A percentile compares a stretch with the other conserved stretches of the same genome.
phyloP scores from a whole-genome alignment of 169 alveolate genomes.

The Plasmodium cynomolgi region DNA sequence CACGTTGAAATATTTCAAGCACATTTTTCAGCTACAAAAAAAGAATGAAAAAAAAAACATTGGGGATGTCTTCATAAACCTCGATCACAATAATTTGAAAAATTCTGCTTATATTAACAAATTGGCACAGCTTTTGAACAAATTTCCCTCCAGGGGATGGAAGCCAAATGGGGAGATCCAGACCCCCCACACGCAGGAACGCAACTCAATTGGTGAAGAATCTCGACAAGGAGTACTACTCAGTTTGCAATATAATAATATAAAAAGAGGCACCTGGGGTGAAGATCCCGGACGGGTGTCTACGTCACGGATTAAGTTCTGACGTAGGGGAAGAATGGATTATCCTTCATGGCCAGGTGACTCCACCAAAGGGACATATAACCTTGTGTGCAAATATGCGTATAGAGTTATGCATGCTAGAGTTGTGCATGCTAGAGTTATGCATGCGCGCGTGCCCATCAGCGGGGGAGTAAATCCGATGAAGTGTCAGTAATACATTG shows the following conservation, averaged over 20 bases:
- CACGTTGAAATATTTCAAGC: conserved; percentile 56
- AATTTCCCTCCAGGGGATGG: conserved; percentile 8
- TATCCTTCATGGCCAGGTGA: not conserved
- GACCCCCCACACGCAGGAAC: not conserved
- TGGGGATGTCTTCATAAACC: conserved; percentile 23
- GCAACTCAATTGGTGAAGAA: not conserved
- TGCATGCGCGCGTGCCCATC: not conserved
- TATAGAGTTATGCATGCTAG: not conserved
- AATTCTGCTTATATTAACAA: conserved; percentile 45
- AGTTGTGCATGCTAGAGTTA: too few relatives aligned
- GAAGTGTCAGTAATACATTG: not conserved
- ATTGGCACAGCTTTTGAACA: conserved; percentile 9
- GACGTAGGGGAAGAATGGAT: not conserved
- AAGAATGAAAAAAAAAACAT: not conserved
- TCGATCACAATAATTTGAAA: conserved; percentile 65
- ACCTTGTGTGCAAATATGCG: not conserved
- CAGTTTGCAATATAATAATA: conserved; percentile 63
- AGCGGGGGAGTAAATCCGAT: not conserved
- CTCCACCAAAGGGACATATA: not conserved
- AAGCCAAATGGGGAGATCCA: not conserved
- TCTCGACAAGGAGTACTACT: not conserved
- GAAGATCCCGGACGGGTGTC: not conserved
- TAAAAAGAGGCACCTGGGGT: conserved; percentile 14
- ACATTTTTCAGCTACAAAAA: conserved; percentile 25
- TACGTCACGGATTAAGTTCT: conserved; percentile 24